Conservation (phyloP, 345 rosid genomes). For the Eucalyptus tenuipes region DNA sequence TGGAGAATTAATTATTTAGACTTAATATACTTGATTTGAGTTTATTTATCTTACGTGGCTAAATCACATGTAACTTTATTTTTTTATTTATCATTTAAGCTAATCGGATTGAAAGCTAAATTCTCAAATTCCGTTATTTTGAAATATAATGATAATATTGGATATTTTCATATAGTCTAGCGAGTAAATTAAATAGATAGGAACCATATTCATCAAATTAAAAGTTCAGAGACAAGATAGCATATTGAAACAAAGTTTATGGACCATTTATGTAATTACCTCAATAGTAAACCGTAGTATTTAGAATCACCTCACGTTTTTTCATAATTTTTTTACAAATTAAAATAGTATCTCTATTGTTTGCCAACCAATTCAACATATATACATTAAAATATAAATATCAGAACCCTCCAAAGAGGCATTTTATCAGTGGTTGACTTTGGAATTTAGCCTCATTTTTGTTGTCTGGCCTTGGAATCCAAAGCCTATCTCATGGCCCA, state of each 20-base stretch:
- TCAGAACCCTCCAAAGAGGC: not conserved
- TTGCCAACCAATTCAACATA: not conserved
- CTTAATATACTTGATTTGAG: no score
- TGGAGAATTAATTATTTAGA: no score
- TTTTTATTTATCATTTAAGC: no score
- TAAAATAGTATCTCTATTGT: not conserved
- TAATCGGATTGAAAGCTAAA: no score
- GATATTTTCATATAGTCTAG: no score
- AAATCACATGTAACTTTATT: no score
- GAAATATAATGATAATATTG: no score
- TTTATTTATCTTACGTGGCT: no score
- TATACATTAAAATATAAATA: not conserved
- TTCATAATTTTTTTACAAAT: not conserved
- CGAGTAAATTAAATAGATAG: no score
- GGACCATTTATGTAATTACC: no score
- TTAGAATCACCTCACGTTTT: not conserved
- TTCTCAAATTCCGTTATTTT: no score
- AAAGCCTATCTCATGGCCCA: not conserved
- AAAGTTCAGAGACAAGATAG: rapidly evolving
- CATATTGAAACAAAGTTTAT: no score
- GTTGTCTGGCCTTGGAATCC: not conserved
- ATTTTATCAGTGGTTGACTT: not conserved
- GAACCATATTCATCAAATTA: not conserved
- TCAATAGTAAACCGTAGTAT: not conserved
- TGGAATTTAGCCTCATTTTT: not conserved